phyloP scores from a whole-genome alignment of 164 flowering plant genomes.

The Macadamia tetraphylla region DNA sequence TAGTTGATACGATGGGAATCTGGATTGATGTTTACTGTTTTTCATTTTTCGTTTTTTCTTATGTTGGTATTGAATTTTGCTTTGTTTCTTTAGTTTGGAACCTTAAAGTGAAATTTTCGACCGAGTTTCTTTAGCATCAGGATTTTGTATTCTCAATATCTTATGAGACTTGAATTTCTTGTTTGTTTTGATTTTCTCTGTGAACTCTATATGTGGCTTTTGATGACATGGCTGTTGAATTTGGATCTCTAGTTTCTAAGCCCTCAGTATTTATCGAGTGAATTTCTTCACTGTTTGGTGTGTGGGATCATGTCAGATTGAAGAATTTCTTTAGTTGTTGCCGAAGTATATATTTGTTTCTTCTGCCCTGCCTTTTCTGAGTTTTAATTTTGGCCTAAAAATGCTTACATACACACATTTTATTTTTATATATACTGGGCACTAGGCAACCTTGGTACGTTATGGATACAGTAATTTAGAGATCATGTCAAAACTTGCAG shows the following conservation, averaged over 20 bases:
- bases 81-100: too few species aligned
- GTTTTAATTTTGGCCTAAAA: background rate
- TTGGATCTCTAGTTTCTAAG: background rate
- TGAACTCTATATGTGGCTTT: background rate
- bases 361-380: background rate
- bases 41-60: too few species aligned
- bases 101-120: too few species aligned
- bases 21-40: too few species aligned
- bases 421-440: background rate
- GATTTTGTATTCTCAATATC: background rate
- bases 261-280: background rate
- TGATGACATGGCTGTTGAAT: background rate
- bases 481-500: background rate
- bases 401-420: background rate
- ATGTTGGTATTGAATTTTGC: too few species aligned
- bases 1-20: background rate
- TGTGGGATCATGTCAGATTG: too few species aligned
- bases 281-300: background rate
- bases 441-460: background rate
- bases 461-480: background rate
- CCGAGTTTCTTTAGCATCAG: too few species aligned
- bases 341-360: background rate
- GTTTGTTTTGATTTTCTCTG: background rate
- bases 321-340: too few species aligned
- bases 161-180: background rate